A percentile compares a stretch with the other conserved stretches of the same genome.
These are phyloP conservation scores for Pseudogymnoascus sp. DNA, from an alignment of 2,329 filamentous ascomycete genomes.

Conservation along the genomic window DNA sequence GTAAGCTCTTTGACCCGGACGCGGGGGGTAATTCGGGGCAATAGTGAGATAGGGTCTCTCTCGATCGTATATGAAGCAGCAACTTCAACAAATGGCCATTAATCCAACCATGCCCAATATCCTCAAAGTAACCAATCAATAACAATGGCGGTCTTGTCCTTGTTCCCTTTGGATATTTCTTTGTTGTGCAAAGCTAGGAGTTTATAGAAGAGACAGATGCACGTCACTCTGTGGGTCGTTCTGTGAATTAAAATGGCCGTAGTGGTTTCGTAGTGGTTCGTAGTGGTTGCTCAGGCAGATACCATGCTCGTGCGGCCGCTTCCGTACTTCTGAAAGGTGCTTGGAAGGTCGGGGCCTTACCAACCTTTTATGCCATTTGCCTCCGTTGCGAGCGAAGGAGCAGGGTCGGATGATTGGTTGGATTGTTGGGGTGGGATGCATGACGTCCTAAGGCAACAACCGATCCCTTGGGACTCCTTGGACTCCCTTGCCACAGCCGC, in stretches of 20 bases:
- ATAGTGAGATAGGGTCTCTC: background rate
- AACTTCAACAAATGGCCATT: background rate
- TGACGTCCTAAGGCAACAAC: slow-evolving; percentile 6
- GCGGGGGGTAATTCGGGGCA: background rate
- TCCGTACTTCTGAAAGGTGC: slow-evolving; percentile 7
- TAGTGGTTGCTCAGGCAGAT: slow-evolving; percentile 7
- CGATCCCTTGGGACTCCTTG: background rate
- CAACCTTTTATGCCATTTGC: slow-evolving; percentile 8
- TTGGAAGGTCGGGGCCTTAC: slow-evolving; percentile 6
- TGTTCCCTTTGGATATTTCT: background rate
- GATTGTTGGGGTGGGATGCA: background rate
- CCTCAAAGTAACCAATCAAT: background rate
- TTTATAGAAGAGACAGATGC: background rate
- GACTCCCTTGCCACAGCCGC: background rate
- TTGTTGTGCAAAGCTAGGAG: slow-evolving; percentile 1
- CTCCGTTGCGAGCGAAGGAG: background rate
- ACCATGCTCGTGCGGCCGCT: slow-evolving; percentile 8
- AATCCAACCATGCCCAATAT: background rate
- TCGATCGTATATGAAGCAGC: background rate
- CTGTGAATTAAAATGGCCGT: slow-evolving; percentile 5
- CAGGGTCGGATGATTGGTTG: background rate
- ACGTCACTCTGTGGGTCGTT: slow-evolving; percentile 5
- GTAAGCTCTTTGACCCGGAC: background rate
- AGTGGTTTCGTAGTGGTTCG: background rate
- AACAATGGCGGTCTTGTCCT: background rate